These are phyloP conservation scores for Apiotrichum sp. DNA, from an alignment of 1,284 basidiomycete genomes.

Conservation along the genomic window DNA sequence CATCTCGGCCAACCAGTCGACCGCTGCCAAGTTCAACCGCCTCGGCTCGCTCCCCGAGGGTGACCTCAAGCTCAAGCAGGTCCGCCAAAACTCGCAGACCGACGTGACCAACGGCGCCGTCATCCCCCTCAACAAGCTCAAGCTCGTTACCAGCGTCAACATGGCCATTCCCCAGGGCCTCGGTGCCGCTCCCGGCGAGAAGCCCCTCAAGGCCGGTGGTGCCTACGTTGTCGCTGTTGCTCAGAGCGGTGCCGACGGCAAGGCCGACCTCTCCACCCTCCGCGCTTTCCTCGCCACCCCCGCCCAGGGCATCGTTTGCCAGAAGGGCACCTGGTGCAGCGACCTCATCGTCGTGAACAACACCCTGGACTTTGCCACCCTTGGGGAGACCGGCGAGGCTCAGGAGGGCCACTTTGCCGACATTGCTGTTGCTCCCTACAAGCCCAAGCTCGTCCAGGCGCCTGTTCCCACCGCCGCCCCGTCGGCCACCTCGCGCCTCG, in stretches of 20 bases:
- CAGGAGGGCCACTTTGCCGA: constrained; percentile 10
- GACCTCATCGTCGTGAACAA: constrained; percentile 72
- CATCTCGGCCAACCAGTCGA: constrained; percentile 67
- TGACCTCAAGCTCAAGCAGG: background rate
- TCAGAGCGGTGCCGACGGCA: constrained; percentile 61
- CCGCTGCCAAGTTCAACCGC: constrained; percentile 84
- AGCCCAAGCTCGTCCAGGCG: background rate
- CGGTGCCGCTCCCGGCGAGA: constrained; percentile 41
- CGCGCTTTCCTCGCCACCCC: constrained; percentile 67
- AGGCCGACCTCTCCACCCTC: constrained; percentile 65
- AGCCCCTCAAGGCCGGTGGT: constrained; percentile 52
- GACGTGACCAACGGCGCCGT: constrained; percentile 48
- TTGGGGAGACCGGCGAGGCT: constrained; percentile 69
- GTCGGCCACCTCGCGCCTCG: background rate
- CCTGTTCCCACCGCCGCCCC: background rate
- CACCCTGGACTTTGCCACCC: constrained; percentile 71
- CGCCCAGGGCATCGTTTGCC: constrained; percentile 77
- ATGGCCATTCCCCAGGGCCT: constrained; percentile 78
- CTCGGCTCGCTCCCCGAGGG: constrained; percentile 61
- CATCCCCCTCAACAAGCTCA: constrained; percentile 45
- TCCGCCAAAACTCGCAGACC: constrained; percentile 54
- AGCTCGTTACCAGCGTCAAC: constrained; percentile 54
- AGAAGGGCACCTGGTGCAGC: constrained; percentile 80
- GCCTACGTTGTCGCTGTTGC: constrained; percentile 71
- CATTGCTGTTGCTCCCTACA: constrained; percentile 29